Conservation (phyloP, 495 filamentous ascomycete genomes). For the Diplogelasinospora grovesii region DNA sequence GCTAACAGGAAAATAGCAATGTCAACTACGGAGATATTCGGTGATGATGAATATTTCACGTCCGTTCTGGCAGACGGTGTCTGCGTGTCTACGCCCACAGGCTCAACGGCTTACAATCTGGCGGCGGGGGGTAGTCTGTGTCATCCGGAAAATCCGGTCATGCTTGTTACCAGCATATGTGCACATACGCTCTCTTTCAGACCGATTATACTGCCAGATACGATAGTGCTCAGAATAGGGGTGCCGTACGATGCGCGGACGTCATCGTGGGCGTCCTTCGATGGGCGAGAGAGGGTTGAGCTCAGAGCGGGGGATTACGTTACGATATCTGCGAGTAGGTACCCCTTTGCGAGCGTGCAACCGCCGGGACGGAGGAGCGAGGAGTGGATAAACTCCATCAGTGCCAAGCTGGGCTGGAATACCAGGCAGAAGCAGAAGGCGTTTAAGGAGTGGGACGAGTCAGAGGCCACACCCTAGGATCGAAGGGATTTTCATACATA, state of each 20-base stretch:
- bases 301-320: slow-evolving; percentile 88
- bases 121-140: slow-evolving; percentile 92
- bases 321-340: slow-evolving; percentile 85
- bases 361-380: slow-evolving; percentile 66
- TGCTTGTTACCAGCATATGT: slow-evolving; percentile 91
- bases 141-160: slow-evolving; percentile 95
- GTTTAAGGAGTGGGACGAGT: slow-evolving; percentile 45
- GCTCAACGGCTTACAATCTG: slow-evolving; percentile 95
- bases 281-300: slow-evolving; percentile 85
- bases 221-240: slow-evolving; percentile 82
- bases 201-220: slow-evolving; percentile 91
- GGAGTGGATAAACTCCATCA: slow-evolving; percentile 92
- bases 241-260: slow-evolving; percentile 90
- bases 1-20: too few relatives aligned
- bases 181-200: slow-evolving; percentile 94
- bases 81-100: slow-evolving; percentile 86
- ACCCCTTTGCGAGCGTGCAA: slow-evolving; percentile 87
- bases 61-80: slow-evolving; percentile 81
- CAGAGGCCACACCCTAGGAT: not conserved
- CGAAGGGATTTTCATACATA: too few relatives aligned
- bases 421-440: slow-evolving; percentile 70
- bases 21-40: slow-evolving; percentile 84
- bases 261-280: slow-evolving; percentile 93
- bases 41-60: slow-evolving; percentile 91
- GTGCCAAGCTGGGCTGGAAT: slow-evolving; percentile 90